Conservation (phyloP, 2,329 filamentous ascomycete species). For the Trichophyton verrucosum region DNA sequence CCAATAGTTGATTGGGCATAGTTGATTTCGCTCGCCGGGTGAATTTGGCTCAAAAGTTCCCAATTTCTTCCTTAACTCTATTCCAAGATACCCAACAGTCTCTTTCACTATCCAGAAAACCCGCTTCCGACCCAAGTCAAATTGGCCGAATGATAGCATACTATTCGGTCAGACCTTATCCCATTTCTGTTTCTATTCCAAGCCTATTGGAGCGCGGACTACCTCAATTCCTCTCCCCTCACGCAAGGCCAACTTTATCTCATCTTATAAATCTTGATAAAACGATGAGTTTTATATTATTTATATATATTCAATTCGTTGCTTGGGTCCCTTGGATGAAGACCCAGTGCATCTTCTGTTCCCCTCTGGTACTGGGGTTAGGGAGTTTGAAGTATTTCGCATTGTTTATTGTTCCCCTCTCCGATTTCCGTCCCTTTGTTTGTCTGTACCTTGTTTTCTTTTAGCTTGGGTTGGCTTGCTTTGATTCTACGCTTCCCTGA, state of each 20-base stretch:
- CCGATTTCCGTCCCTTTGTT: background rate
- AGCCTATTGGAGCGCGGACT: slow-evolving; percentile 19
- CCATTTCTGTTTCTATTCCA: slow-evolving; percentile 22
- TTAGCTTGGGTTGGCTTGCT: background rate
- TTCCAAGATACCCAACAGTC: slow-evolving; percentile 24
- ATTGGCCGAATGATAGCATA: slow-evolving; percentile 27
- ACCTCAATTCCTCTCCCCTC: slow-evolving; percentile 13
- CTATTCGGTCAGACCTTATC: slow-evolving; percentile 22
- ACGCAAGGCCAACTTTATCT: too few species aligned
- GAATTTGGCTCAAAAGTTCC: slow-evolving; percentile 18
- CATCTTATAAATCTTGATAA: too few species aligned
- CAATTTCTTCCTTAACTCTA: slow-evolving; percentile 22
- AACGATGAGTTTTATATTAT: too few species aligned
- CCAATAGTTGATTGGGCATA: slow-evolving; percentile 25
- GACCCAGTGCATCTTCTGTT: slow-evolving; percentile 22
- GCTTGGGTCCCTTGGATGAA: slow-evolving; percentile 23
- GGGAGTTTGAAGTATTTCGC: slow-evolving; percentile 17
- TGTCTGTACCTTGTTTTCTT: background rate
- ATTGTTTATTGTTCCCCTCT: background rate
- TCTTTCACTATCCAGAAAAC: slow-evolving; percentile 22
- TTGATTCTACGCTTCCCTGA: background rate
- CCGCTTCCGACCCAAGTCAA: slow-evolving; percentile 22
- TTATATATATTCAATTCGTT: slow-evolving; percentile 6
- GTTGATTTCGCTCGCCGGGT: slow-evolving; percentile 19
- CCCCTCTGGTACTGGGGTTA: slow-evolving; percentile 19